Evolutionary conservation across 139 green algal species (phyloP), one percentile per base, ranked within the genome.

Genomic region (Penium margaritaceum): DNA sequence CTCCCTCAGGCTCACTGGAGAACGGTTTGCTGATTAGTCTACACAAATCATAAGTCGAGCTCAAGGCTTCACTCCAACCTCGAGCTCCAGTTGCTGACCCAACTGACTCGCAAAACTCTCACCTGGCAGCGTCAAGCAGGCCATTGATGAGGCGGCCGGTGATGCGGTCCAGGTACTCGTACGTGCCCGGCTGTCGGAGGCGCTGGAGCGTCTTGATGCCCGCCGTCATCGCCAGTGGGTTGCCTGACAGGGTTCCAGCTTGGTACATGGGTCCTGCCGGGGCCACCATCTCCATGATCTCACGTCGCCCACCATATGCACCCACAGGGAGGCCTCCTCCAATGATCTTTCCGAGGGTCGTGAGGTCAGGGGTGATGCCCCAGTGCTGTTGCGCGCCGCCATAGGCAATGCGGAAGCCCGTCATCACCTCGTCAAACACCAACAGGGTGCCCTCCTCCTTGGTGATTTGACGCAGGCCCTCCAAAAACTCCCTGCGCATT

Each of bases 331-430:
- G 79, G 38, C 94, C 94, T 60, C 94, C 94, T 39, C 71, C 94
- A 74, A 99, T 99, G 66, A 99, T 90, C 90, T 99, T 99, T 83
- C 94, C 94, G 89, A 99, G 94, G 74, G 93, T 98, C 73, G 95
- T 98, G 39, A 99, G 72, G 85, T 99, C 94, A 35, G 94, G 94
- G 7, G 86, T 98, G 66, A 99, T 86, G 76, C 90, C 90, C 74
- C 96, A 98, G 89, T 97, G 73, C 83, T 95, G 88, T 86, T 81
- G 76, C 37, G 82, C 82, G 32, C 82, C 70, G 3, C 81, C 77
- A 27, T 86, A 84, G 39, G 77, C 38, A 60, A 88, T 85, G 30
- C 83, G 66, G 81, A 88, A 88, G 55, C 83, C 83, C 43, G 83
- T 88, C 84, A 88, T 88, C 37, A 87, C 85, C 86, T 99, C 94